A percentile compares a stretch with the other conserved stretches of the same genome.
Conservation (phyloP, 257 asterid genomes). For the Primulina tabacum region DNA sequence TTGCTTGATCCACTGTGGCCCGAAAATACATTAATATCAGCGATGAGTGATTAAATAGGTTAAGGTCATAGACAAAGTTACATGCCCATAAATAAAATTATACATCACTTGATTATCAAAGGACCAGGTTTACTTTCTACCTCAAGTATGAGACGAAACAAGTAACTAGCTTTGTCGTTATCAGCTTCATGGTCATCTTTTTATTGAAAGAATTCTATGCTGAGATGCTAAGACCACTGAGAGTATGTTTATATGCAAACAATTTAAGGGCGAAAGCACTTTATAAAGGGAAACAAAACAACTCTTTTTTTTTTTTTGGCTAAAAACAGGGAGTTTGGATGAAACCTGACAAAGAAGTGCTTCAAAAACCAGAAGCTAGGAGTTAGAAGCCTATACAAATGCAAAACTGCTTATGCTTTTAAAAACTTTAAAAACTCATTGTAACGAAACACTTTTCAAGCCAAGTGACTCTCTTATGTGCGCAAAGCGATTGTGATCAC, state of each 20-base stretch:
- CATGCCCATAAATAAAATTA: background rate
- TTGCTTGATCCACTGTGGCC: background rate
- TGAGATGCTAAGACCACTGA: background rate
- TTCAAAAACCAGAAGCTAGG: background rate
- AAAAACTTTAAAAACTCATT: background rate
- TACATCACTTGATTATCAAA: slow-evolving; percentile 6
- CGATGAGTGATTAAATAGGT: too few species aligned
- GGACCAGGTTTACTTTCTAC: slow-evolving; percentile 2
- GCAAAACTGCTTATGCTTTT: background rate
- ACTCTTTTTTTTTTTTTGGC: too few species aligned
- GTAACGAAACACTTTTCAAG: too few species aligned
- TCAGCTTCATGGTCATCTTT: too few species aligned
- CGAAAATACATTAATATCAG: background rate
- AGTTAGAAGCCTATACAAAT: too few species aligned
- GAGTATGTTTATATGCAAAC: background rate
- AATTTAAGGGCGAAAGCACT: too few species aligned
- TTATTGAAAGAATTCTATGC: too few species aligned
- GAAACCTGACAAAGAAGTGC: background rate
- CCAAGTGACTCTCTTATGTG: too few species aligned
- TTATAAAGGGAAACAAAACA: too few species aligned
- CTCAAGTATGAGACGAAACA: slow-evolving; percentile 5
- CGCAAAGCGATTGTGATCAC: background rate
- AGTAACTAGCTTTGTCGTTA: background rate
- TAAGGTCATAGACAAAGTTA: background rate
- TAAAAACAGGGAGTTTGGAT: too few species aligned